These are phyloP conservation scores for Naegleria fowleri DNA, from an alignment of 208 protist genomes.

Conservation along the genomic window DNA sequence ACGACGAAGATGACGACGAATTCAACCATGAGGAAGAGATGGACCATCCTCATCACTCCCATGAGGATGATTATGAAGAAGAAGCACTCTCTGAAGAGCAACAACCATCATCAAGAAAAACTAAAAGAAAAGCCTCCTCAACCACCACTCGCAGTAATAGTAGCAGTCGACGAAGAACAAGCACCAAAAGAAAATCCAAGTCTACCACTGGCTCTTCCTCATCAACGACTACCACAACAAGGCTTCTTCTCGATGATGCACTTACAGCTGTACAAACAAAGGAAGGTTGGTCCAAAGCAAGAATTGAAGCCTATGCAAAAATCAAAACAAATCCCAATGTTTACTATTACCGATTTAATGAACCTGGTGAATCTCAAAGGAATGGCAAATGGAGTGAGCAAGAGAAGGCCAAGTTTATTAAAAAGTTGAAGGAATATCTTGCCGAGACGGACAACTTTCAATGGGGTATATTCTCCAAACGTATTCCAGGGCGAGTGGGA, in stretches of 20 bases:
- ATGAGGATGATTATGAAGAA: background rate
- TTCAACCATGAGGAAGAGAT: background rate
- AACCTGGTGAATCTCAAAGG: background rate
- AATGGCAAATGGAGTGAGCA: background rate
- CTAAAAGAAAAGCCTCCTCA: background rate
- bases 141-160: background rate
- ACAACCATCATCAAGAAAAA: too few relatives aligned
- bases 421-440: background rate
- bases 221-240: background rate
- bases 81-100: background rate
- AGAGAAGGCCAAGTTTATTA: slow-evolving; percentile 8
- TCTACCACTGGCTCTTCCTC: background rate
- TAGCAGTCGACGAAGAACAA: background rate
- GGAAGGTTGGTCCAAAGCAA: background rate
- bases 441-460: background rate
- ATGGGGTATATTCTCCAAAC: slow-evolving; percentile 11
- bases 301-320: background rate
- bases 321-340: slow-evolving; percentile 16
- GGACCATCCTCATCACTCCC: background rate
- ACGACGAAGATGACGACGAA: background rate
- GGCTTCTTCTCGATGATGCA: background rate
- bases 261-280: background rate
- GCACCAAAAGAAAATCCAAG: background rate
- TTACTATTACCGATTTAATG: slow-evolving; percentile 28
- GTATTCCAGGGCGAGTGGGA: slow-evolving; percentile 16